phyloP scores from a whole-genome alignment of 139 green algal genomes.

The Monoraphidium neglectum region DNA sequence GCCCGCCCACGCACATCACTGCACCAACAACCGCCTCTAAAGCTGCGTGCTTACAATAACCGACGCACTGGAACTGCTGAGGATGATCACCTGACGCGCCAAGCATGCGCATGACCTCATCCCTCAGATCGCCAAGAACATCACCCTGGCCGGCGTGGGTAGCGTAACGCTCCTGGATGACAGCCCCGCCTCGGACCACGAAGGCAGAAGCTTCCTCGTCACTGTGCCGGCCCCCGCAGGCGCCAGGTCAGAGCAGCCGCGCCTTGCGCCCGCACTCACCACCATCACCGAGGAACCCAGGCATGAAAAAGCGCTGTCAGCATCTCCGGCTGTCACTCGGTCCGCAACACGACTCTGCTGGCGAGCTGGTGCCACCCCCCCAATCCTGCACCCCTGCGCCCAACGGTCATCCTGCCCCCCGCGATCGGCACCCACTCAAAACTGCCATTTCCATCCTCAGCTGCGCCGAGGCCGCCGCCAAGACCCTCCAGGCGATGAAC shows the following conservation, averaged over 20 bases:
- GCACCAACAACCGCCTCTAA: neutral
- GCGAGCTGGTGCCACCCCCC: neutral
- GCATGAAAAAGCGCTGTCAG: too few relatives aligned
- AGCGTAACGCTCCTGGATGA: constrained; percentile 69
- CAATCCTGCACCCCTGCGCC: too few relatives aligned
- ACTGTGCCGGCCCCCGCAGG: constrained; percentile 7
- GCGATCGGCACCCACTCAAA: too few relatives aligned
- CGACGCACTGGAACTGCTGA: too few relatives aligned
- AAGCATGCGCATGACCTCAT: neutral
- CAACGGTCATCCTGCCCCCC: too few relatives aligned
- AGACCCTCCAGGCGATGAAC: constrained; percentile 87
- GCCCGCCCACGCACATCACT: neutral
- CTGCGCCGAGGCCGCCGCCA: constrained; percentile 59
- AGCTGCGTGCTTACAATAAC: too few relatives aligned
- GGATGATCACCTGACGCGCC: too few relatives aligned
- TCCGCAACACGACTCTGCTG: neutral
- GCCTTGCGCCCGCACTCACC: neutral
- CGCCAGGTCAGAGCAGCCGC: constrained; percentile 20
- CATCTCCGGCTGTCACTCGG: too few relatives aligned
- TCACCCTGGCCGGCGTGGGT: constrained; percentile 87
- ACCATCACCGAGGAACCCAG: neutral
- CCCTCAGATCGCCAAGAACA: constrained; percentile 90
- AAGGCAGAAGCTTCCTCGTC: constrained; percentile 77
- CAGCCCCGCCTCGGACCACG: constrained; percentile 22
- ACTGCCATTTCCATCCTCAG: constrained; percentile 35